These are phyloP conservation scores for Cadophora sp. DNA, from an alignment of 2,329 filamentous ascomycete species.

Conservation along the genomic window DNA sequence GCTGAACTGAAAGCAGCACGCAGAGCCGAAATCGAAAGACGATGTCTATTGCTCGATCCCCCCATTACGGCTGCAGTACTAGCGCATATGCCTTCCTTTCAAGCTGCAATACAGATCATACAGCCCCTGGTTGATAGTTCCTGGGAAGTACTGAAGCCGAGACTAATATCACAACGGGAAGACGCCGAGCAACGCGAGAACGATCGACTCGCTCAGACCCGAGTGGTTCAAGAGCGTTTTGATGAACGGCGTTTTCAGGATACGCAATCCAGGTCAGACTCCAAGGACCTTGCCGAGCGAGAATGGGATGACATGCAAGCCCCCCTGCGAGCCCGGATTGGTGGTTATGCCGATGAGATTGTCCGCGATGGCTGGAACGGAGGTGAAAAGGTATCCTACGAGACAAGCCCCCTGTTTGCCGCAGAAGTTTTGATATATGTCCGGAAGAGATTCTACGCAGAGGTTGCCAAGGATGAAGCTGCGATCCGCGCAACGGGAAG, in stretches of 20 bases:
- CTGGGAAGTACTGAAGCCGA: conserved; percentile 73
- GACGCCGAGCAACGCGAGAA: conserved; percentile 66
- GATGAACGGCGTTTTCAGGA: conserved; percentile 42
- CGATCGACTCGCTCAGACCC: conserved; percentile 45
- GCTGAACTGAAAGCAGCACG: conserved; percentile 68
- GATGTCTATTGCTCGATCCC: conserved; percentile 69
- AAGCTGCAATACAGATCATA: conserved; percentile 73
- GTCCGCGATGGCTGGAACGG: conserved; percentile 70
- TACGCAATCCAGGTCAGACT: conserved; percentile 50
- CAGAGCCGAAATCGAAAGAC: conserved; percentile 73
- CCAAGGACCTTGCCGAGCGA: conserved; percentile 66
- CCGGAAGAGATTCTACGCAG: conserved; percentile 69
- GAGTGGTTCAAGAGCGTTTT: conserved; percentile 47
- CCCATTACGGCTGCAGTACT: conserved; percentile 68
- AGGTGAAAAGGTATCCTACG: conserved; percentile 67
- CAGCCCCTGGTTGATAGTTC: conserved; percentile 71
- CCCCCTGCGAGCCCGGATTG: conserved; percentile 69
- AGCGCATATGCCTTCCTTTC: conserved; percentile 75
- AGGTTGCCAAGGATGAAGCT: conserved; percentile 60
- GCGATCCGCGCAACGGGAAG: conserved; percentile 54
- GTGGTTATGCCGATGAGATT: conserved; percentile 71
- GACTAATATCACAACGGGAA: conserved; percentile 69
- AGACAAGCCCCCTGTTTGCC: conserved; percentile 72
- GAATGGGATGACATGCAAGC: conserved; percentile 76
- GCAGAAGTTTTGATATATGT: conserved; percentile 73